phyloP scores from a whole-genome alignment of 2,329 filamentous ascomycete genomes.

The Claviceps fusiformis region DNA sequence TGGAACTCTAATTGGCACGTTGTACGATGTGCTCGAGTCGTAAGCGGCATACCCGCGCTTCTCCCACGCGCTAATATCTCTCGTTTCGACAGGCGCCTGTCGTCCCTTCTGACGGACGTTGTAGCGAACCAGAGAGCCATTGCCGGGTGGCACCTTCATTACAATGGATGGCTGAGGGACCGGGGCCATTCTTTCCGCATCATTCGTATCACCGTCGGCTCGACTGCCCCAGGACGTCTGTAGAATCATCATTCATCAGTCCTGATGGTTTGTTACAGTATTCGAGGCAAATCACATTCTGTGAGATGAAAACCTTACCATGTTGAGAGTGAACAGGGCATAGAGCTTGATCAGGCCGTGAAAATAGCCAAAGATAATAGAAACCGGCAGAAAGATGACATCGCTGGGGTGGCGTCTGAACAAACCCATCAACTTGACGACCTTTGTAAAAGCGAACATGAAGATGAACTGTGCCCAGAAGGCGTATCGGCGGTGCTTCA shows the following conservation, averaged over 20 bases:
- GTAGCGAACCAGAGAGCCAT: slow-evolving; percentile 31
- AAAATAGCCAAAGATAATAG: slow-evolving; percentile 81
- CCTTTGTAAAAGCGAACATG: slow-evolving; percentile 75
- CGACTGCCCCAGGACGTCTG: slow-evolving; percentile 94
- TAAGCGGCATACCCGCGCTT: slow-evolving; percentile 20
- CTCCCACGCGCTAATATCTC: slow-evolving; percentile 15
- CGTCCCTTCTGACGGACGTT: slow-evolving; percentile 29
- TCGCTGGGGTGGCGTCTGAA: slow-evolving; percentile 77
- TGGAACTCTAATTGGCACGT: slow-evolving; percentile 14
- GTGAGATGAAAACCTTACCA: slow-evolving; percentile 45
- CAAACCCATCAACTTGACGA: slow-evolving; percentile 78
- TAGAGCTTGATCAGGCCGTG: slow-evolving; percentile 89
- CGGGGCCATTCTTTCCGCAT: slow-evolving; percentile 52
- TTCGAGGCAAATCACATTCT: background rate
- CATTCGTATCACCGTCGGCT: slow-evolving; percentile 77
- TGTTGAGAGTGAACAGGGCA: slow-evolving; percentile 66
- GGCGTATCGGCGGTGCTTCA: slow-evolving; percentile 34
- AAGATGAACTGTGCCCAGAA: slow-evolving; percentile 54
- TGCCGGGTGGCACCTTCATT: slow-evolving; percentile 30
- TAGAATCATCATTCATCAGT: slow-evolving; percentile 4
- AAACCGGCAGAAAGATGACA: slow-evolving; percentile 67
- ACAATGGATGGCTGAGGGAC: slow-evolving; percentile 27
- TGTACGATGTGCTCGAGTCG: slow-evolving; percentile 24
- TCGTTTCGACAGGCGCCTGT: slow-evolving; percentile 13
- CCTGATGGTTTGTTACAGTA: slow-evolving; percentile 1